Percentiles rank a stretch among this genome's conserved stretches.
Evolutionary conservation across 2,329 filamentous ascomycete species (phyloP).

Genomic region (Fusarium fujikuroi): DNA sequence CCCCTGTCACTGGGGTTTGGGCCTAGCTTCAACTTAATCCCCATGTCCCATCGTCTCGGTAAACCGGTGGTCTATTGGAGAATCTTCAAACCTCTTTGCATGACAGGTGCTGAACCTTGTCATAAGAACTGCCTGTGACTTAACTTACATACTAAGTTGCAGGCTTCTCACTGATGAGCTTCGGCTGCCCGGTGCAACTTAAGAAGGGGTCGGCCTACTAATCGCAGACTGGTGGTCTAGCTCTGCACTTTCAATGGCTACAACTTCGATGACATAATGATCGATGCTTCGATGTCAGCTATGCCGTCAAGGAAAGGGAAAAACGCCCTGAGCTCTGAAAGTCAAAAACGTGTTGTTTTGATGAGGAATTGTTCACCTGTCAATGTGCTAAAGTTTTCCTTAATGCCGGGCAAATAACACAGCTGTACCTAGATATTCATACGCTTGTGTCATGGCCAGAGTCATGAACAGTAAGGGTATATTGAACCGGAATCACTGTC

Average conservation of each 20-base stretch:
- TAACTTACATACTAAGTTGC: too few relatives aligned
- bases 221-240: not conserved
- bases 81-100: slow-evolving; percentile 12
- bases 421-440: not conserved
- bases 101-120: too few relatives aligned
- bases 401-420: not conserved
- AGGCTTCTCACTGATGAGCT: not conserved
- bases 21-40: slow-evolving; percentile 22
- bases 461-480: slow-evolving; percentile 14
- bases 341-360: not conserved
- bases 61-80: not conserved
- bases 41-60: slow-evolving; percentile 6
- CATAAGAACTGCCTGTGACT: too few relatives aligned
- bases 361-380: not conserved
- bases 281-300: not conserved
- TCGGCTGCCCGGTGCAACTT: not conserved
- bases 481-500: slow-evolving; percentile 13
- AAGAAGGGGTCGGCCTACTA: not conserved
- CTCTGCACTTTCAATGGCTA: not conserved
- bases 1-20: slow-evolving; percentile 23
- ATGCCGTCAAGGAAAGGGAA: slow-evolving; percentile 20
- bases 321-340: not conserved
- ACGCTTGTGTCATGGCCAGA: not conserved
- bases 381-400: not conserved
- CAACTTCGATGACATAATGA: not conserved